Evolutionary conservation across 2,329 filamentous ascomycete species (phyloP), one percentile per base, ranked within the genome.

Genomic region (Lachnellula arida): DNA sequence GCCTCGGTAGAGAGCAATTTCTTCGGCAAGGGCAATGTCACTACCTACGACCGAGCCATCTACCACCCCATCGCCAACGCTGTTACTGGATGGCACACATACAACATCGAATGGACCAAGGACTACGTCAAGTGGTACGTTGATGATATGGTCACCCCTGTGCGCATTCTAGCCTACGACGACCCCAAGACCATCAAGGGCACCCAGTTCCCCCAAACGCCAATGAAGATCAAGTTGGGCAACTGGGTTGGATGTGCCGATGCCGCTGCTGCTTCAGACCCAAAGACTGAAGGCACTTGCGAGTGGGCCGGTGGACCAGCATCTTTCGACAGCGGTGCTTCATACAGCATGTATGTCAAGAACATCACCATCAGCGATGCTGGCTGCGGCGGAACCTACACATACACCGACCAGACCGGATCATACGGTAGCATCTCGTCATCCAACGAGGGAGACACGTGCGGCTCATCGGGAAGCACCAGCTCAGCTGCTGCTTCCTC

Each of bases 71-170:
- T 75, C 46, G 55, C 69, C 49, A 65, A 63, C 53, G 49, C 72
- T 6, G 57, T 65, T 15, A 61, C 64, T 14, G 60, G 75, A 53
- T 79, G 76, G 64, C 84, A 88, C 74, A 87, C 80, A 54, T 89
- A 89, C 74, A 78, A 79, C 8, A 67, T 89, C 51, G 81, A 87
- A 73, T 89, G 87, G 87, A 86, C 81, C 22, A 68, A 77, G 28
- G 76, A 81, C 7, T 68, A 73, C 35, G 74, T 87, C 57, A 73
- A 76, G 56, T 89, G 84, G 79, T 76, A 79, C 66, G 79, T 89
- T 54, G 76, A 84, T 65, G 76, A 75, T 11, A 32, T 32, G 28
- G 28, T 32, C 56, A 63, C 61, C 5, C 65, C 72, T 23, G 68
- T 78, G 23, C 79, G 81, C 56, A 77, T 74, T 3, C 73, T 79